These are phyloP conservation scores for Metschnikowia koreensis DNA, from an alignment of 805 yeast species.

Conservation along the genomic window DNA sequence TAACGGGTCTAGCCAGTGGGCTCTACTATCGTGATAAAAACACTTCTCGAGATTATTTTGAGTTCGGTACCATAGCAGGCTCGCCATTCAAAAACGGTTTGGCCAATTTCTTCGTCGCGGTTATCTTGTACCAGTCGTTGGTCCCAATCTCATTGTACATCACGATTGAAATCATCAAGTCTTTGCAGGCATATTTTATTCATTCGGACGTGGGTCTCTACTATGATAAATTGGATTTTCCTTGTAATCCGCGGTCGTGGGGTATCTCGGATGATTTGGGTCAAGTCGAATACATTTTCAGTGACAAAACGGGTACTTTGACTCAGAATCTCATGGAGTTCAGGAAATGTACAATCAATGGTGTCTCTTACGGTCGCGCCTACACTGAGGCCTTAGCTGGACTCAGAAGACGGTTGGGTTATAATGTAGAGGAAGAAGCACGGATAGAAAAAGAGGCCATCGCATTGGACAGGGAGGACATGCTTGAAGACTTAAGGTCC, in stretches of 20 bases:
- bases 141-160: slow-evolving; percentile 80
- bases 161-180: slow-evolving; percentile 75
- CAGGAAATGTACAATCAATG: slow-evolving; percentile 69
- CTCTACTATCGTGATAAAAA: slow-evolving; percentile 48
- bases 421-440: slow-evolving; percentile 52
- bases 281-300: slow-evolving; percentile 76
- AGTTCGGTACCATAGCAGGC: slow-evolving; percentile 67
- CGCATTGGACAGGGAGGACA: slow-evolving; percentile 53
- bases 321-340: slow-evolving; percentile 85
- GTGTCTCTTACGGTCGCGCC: slow-evolving; percentile 67
- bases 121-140: slow-evolving; percentile 71
- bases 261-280: slow-evolving; percentile 81
- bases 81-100: slow-evolving; percentile 65
- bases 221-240: slow-evolving; percentile 64
- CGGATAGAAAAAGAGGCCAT: slow-evolving; percentile 52
- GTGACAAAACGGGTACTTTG: slow-evolving; percentile 82
- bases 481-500: slow-evolving; percentile 43
- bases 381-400: slow-evolving; percentile 80
- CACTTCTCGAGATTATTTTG: slow-evolving; percentile 62
- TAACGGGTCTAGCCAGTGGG: slow-evolving; percentile 71
- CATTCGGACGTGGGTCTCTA: slow-evolving; percentile 70
- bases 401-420: slow-evolving; percentile 61
- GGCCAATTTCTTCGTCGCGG: slow-evolving; percentile 66
- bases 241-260: slow-evolving; percentile 82
- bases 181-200: slow-evolving; percentile 73